These are phyloP conservation scores for Ganoderma meredithae DNA, from an alignment of 1,284 basidiomycete species.

Conservation along the genomic window DNA sequence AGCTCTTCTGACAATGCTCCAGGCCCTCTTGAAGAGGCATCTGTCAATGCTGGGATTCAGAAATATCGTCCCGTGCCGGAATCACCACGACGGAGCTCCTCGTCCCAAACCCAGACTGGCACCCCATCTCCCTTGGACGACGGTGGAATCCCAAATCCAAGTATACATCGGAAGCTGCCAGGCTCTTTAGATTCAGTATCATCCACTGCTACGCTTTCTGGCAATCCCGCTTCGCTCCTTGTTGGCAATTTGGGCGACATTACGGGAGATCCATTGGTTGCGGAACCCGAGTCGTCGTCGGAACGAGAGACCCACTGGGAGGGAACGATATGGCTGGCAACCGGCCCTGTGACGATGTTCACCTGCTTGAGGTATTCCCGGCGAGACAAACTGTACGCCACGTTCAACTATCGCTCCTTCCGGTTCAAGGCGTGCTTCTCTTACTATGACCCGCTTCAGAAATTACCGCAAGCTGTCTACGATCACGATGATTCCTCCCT, in stretches of 20 bases:
- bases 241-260: background rate
- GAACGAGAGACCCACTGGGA: too few relatives aligned
- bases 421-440: too few relatives aligned
- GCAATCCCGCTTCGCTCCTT: background rate
- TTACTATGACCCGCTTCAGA: background rate
- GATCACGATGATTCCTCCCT: background rate
- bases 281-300: background rate
- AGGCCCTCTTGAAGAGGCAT: background rate
- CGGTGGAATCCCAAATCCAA: background rate
- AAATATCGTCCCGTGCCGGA: background rate
- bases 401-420: background rate
- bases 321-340: background rate
- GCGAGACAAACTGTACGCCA: slow-evolving; percentile 3
- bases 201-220: background rate
- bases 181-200: background rate
- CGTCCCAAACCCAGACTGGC: background rate
- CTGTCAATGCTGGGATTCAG: background rate
- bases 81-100: background rate
- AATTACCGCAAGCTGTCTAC: background rate
- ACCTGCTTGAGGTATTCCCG: background rate
- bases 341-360: background rate
- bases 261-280: background rate
- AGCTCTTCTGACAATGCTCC: background rate
- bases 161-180: background rate
- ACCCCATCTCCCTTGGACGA: background rate